Percentiles rank a stretch among this genome's conserved stretches.
These are phyloP conservation scores for Pezicula radicicola DNA, from an alignment of 2,329 filamentous ascomycete genomes.

Conservation along the genomic window DNA sequence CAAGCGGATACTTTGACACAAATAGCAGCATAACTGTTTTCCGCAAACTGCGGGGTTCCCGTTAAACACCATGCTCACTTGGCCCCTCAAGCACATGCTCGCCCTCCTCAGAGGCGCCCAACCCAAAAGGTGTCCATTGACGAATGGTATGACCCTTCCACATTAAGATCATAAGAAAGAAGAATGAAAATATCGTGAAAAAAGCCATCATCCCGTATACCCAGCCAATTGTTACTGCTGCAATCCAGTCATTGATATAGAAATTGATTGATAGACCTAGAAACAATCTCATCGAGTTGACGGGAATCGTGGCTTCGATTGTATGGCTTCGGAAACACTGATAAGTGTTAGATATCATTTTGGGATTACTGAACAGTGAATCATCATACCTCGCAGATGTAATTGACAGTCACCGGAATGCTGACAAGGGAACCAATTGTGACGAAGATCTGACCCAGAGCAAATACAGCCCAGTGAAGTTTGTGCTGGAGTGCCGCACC, in stretches of 20 bases:
- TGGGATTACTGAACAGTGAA: too few relatives aligned
- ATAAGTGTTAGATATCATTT: neutral
- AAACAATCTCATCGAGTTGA: constrained; percentile 30
- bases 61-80: too few relatives aligned
- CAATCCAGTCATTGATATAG: constrained; percentile 35
- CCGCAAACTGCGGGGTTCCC: too few relatives aligned
- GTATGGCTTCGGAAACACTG: constrained; percentile 33
- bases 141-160: too few relatives aligned
- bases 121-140: too few relatives aligned
- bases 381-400: constrained; percentile 14
- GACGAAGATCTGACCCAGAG: constrained; percentile 36
- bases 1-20: too few relatives aligned
- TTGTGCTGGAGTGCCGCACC: constrained; percentile 36
- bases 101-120: too few relatives aligned
- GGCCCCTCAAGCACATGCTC: too few relatives aligned
- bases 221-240: constrained; percentile 33
- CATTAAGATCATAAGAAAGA: too few relatives aligned
- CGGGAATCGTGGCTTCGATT: constrained; percentile 30
- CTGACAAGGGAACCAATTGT: constrained; percentile 30
- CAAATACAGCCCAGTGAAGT: constrained; percentile 35
- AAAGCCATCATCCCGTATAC: constrained; percentile 38
- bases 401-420: constrained; percentile 31
- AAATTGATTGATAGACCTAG: constrained; percentile 35
- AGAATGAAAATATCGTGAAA: constrained; percentile 19
- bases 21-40: too few relatives aligned